phyloP scores from a whole-genome alignment of 371 early-diverging fungal species.

The Blakeslea trispora region DNA sequence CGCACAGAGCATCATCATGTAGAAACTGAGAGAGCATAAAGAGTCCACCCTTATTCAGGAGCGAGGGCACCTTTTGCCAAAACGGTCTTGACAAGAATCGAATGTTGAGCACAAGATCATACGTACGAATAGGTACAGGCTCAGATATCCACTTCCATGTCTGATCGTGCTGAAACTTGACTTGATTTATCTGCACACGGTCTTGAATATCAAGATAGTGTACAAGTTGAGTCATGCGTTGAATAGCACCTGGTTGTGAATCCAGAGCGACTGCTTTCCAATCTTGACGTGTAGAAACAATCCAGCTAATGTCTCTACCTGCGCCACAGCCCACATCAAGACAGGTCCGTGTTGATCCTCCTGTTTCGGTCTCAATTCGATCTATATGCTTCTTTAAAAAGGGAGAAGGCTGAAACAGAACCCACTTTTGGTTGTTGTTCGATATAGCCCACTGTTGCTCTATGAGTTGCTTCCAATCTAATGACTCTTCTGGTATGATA shows the following conservation, averaged over 20 bases:
- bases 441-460: not conserved
- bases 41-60: constrained; percentile 39
- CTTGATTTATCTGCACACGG: constrained; percentile 24
- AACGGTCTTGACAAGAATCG: constrained; percentile 41
- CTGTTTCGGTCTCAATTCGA: constrained; percentile 20
- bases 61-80: constrained; percentile 24
- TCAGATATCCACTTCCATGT: constrained; percentile 25
- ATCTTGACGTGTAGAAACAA: constrained; percentile 22
- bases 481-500: constrained; percentile 34
- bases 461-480: constrained; percentile 3
- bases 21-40: constrained; percentile 48
- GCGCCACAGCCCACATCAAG: constrained; percentile 54
- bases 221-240: constrained; percentile 32
- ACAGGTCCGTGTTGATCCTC: constrained; percentile 14
- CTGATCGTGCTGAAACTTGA: constrained; percentile 37
- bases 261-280: constrained; percentile 47
- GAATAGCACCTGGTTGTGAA: constrained; percentile 32
- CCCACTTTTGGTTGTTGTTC: constrained; percentile 16
- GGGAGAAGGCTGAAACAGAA: constrained; percentile 40
- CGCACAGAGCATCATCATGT: constrained; percentile 21
- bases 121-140: constrained; percentile 1
- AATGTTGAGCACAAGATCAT: constrained; percentile 43
- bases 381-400: constrained; percentile 31
- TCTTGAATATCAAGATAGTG: constrained; percentile 20
- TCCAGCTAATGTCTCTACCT: constrained; percentile 47